These are phyloP conservation scores for Aspergillus haitiensis DNA, from an alignment of 495 filamentous ascomycete genomes.

Conservation along the genomic window DNA sequence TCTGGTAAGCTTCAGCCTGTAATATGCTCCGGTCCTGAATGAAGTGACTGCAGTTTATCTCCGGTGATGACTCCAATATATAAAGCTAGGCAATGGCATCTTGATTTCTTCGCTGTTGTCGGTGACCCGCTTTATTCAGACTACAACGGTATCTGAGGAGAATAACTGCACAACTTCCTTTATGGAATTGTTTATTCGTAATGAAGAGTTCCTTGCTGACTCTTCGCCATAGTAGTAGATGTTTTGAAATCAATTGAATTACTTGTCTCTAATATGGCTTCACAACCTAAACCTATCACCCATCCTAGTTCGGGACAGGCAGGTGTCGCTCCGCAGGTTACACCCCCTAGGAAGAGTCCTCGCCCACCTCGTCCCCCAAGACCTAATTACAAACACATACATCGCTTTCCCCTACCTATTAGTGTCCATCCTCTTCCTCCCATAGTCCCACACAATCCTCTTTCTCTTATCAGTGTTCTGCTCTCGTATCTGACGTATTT, in stretches of 20 bases:
- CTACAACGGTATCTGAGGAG: slow-evolving; percentile 99
- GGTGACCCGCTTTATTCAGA: slow-evolving; percentile 70
- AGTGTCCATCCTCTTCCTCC: slow-evolving; percentile 76
- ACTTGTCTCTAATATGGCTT: slow-evolving; percentile 18
- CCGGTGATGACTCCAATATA: slow-evolving; percentile 48
- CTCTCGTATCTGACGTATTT: slow-evolving; percentile 74
- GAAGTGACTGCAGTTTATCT: slow-evolving; percentile 23
- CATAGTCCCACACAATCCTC: slow-evolving; percentile 87
- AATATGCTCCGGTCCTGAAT: slow-evolving; percentile 14
- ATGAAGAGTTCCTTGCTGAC: slow-evolving; percentile 30
- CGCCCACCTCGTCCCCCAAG: slow-evolving; percentile 41
- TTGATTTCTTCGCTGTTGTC: slow-evolving; percentile 75
- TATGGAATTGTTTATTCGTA: slow-evolving; percentile 13
- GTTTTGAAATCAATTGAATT: slow-evolving; percentile 16
- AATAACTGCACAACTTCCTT: slow-evolving; percentile 23
- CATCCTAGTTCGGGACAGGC: slow-evolving; percentile 21
- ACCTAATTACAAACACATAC: slow-evolving; percentile 68
- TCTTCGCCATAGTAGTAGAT: slow-evolving; percentile 28
- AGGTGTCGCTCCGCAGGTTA: slow-evolving; percentile 20
- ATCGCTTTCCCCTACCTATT: slow-evolving; percentile 77
- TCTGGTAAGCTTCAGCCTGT: slow-evolving; percentile 32
- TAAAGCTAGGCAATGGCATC: slow-evolving; percentile 53
- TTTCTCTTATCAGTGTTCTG: slow-evolving; percentile 77
- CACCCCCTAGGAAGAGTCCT: slow-evolving; percentile 13
- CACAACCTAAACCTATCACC: slow-evolving; percentile 14